phyloP scores from a whole-genome alignment of 1,284 basidiomycete genomes.

The Golubevia pallescens region DNA sequence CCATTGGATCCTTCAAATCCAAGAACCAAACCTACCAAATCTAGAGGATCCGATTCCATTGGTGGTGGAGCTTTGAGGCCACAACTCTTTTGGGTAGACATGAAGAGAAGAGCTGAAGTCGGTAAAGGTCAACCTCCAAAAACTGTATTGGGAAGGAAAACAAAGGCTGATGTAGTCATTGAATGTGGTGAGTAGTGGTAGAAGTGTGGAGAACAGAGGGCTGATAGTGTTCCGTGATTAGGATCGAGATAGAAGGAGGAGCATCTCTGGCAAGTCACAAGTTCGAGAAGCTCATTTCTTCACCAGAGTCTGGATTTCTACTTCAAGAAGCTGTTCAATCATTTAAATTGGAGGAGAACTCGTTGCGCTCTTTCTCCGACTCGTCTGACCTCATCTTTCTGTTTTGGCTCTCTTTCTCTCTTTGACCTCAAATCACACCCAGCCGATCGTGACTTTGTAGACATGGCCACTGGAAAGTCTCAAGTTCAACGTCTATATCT shows the following conservation, averaged over 20 bases:
- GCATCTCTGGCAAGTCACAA: too few species aligned
- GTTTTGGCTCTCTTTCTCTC: too few species aligned
- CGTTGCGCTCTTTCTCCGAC: too few species aligned
- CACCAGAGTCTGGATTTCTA: too few species aligned
- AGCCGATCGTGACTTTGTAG: constrained; percentile 47
- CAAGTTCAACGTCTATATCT: constrained; percentile 44
- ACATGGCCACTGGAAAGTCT: constrained; percentile 50
- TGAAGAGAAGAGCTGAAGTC: constrained; percentile 25
- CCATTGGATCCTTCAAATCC: constrained; percentile 46
- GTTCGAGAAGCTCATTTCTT: too few species aligned
- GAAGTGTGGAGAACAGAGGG: too few species aligned
- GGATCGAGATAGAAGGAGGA: too few species aligned
- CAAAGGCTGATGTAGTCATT: constrained; percentile 48
- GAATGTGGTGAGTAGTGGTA: constrained; percentile 30
- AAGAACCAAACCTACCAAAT: constrained; percentile 32
- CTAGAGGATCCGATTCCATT: constrained; percentile 14
- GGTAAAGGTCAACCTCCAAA: constrained; percentile 47
- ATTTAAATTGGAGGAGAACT: too few species aligned
- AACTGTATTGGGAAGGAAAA: constrained; percentile 41
- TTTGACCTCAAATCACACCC: too few species aligned
- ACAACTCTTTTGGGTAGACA: constrained; percentile 45
- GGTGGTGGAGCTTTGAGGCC: constrained; percentile 50
- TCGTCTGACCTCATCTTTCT: too few species aligned
- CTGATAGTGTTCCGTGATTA: too few species aligned
- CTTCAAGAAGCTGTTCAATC: too few species aligned